Conservation (phyloP, 176 grass and related monocot species). For the Tillandsia leiboldiana region DNA sequence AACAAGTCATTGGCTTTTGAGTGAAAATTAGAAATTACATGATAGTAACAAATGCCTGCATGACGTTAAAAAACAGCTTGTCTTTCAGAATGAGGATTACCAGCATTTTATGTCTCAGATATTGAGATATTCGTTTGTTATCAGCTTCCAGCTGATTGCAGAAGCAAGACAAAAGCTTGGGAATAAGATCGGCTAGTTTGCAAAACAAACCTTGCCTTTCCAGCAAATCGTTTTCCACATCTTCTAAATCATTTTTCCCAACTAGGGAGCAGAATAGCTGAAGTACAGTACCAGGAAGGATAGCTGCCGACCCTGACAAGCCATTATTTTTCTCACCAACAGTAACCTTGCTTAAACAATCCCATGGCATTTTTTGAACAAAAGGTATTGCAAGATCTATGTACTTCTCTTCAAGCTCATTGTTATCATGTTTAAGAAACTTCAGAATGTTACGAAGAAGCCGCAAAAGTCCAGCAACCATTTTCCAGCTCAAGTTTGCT, state of each 20-base stretch:
- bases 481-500: constrained; percentile 23
- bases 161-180: constrained; percentile 41
- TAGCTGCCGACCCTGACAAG: constrained; percentile 13
- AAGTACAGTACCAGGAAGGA: constrained; percentile 54
- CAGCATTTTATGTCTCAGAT: constrained; percentile 67
- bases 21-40: constrained; percentile 7
- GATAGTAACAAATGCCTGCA: not conserved
- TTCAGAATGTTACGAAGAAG: constrained; percentile 56
- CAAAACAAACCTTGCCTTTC: constrained; percentile 26
- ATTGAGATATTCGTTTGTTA: constrained; percentile 33
- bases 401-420: constrained; percentile 44
- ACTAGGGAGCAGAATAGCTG: constrained; percentile 72
- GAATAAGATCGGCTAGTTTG: constrained; percentile 47
- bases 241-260: constrained; percentile 39
- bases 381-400: constrained; percentile 36
- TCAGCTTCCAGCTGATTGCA: constrained; percentile 23
- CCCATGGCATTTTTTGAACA: constrained; percentile 48
- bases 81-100: constrained; percentile 24
- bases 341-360: constrained; percentile 32
- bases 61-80: constrained; percentile 7
- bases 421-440: constrained; percentile 45
- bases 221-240: constrained; percentile 16
- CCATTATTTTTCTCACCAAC: constrained; percentile 15
- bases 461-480: constrained; percentile 45
- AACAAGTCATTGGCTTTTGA: no score